These are phyloP conservation scores for Zoysia japonica DNA, from an alignment of 176 grass and related monocot species.

Conservation along the genomic window DNA sequence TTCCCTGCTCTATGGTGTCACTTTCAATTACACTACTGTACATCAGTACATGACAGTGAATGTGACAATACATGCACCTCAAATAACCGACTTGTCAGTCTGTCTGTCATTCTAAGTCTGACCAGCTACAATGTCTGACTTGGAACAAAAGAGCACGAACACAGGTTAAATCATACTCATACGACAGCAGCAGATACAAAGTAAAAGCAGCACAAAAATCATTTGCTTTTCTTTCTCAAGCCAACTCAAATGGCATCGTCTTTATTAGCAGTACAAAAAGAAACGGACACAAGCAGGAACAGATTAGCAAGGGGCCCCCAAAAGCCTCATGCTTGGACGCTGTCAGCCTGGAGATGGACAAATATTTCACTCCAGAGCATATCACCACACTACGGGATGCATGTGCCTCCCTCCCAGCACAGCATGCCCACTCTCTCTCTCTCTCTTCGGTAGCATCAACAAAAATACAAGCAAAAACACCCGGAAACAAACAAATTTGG, in stretches of 20 bases:
- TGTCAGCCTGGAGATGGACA: constrained; percentile 65
- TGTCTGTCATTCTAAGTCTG: not conserved
- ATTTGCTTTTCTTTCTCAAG: not conserved
- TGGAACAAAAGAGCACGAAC: not conserved
- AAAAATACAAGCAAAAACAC: constrained; percentile 58
- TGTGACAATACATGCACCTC: constrained; percentile 12
- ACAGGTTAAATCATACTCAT: not conserved
- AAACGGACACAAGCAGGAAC: constrained; percentile 32
- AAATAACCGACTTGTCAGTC: not conserved
- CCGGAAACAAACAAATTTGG: constrained; percentile 59
- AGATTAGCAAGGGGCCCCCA: constrained; percentile 58
- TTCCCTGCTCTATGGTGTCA: constrained; percentile 6
- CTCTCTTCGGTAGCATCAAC: constrained; percentile 31
- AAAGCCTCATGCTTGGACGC: constrained; percentile 60
- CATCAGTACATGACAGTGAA: not conserved
- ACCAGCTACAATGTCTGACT: not conserved
- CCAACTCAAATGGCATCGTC: constrained; percentile 43
- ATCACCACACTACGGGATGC: constrained; percentile 42
- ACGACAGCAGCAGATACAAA: not conserved
- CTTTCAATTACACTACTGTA: not conserved
- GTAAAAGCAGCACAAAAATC: not conserved
- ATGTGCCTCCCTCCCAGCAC: constrained; percentile 60
- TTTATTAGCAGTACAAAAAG: constrained; percentile 44
- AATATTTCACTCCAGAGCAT: constrained; percentile 68
- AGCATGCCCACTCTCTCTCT: constrained; percentile 33